Percentiles rank a stretch among this genome's conserved stretches.
Evolutionary conservation across 768 basidiomycete genomes (phyloP).

Genomic region (Amanita subjunquillea): DNA sequence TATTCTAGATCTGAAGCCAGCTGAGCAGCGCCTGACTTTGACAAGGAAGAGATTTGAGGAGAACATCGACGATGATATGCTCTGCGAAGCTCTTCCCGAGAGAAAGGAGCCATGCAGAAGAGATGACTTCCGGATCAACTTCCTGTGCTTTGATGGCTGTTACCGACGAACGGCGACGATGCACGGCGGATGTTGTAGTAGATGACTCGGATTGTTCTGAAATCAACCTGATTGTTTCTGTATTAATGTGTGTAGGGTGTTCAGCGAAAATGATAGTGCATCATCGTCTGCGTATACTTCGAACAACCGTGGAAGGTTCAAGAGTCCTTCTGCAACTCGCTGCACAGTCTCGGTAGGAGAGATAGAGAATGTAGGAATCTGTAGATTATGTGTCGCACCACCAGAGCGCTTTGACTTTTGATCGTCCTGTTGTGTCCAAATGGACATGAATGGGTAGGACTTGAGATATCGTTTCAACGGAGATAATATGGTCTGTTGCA

Average conservation of each 20-base stretch:
- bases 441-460: slow-evolving; percentile 54
- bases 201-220: slow-evolving; percentile 28
- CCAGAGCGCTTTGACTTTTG: slow-evolving; percentile 35
- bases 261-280: slow-evolving; percentile 78
- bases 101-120: slow-evolving; percentile 87
- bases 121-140: slow-evolving; percentile 69
- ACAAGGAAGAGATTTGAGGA: slow-evolving; percentile 66
- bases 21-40: slow-evolving; percentile 66
- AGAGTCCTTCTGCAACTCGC: slow-evolving; percentile 84
- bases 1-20: slow-evolving; percentile 83
- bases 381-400: slow-evolving; percentile 37
- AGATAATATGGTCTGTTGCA: slow-evolving; percentile 77
- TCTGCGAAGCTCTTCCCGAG: slow-evolving; percentile 74
- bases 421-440: slow-evolving; percentile 53
- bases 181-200: slow-evolving; percentile 17
- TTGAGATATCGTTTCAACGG: slow-evolving; percentile 70
- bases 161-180: slow-evolving; percentile 33
- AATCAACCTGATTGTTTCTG: slow-evolving; percentile 38
- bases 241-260: slow-evolving; percentile 63
- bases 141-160: slow-evolving; percentile 22
- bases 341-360: slow-evolving; percentile 86
- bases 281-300: slow-evolving; percentile 93
- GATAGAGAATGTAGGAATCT: slow-evolving; percentile 86
- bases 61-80: slow-evolving; percentile 56
- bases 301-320: slow-evolving; percentile 88